Evolutionary conservation across 768 basidiomycete species (phyloP).

Genomic region (Tylopilus balloui): DNA sequence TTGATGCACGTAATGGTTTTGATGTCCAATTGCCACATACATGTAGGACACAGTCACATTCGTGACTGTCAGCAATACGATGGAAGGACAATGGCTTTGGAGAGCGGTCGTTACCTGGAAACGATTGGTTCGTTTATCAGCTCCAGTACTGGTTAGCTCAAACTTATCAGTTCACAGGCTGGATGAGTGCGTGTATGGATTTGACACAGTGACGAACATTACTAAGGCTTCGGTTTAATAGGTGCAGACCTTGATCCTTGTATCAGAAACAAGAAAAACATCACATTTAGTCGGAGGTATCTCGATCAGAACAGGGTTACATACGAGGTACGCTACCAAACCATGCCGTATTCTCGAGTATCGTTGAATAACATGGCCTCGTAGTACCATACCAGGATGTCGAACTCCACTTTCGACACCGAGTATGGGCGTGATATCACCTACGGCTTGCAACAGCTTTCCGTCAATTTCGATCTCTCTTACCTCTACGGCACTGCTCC

Average conservation of each 20-base stretch:
- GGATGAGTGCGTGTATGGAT: slow-evolving; percentile 49
- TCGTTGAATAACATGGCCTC: not conserved
- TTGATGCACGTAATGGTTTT: not conserved
- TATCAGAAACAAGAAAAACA: slow-evolving; percentile 39
- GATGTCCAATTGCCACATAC: not conserved
- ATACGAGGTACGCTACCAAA: slow-evolving; percentile 49
- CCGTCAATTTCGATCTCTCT: slow-evolving; percentile 56
- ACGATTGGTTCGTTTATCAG: slow-evolving; percentile 58
- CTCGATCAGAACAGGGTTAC: slow-evolving; percentile 77
- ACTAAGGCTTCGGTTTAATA: slow-evolving; percentile 16
- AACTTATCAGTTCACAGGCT: slow-evolving; percentile 32
- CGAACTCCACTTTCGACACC: slow-evolving; percentile 61
- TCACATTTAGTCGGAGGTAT: slow-evolving; percentile 68
- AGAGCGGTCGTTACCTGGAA: slow-evolving; percentile 90
- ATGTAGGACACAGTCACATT: slow-evolving; percentile 46
- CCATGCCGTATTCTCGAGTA: not conserved
- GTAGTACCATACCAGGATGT: slow-evolving; percentile 61
- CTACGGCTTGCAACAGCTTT: slow-evolving; percentile 47
- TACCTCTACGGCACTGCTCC: slow-evolving; percentile 69
- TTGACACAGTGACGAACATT: not conserved
- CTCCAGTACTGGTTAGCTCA: not conserved
- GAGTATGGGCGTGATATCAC: slow-evolving; percentile 49
- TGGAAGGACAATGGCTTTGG: slow-evolving; percentile 41
- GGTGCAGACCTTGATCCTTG: slow-evolving; percentile 45
- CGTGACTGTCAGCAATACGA: slow-evolving; percentile 28